phyloP scores from a whole-genome alignment of 2,329 filamentous ascomycete genomes.

The Thielaviopsis populi region DNA sequence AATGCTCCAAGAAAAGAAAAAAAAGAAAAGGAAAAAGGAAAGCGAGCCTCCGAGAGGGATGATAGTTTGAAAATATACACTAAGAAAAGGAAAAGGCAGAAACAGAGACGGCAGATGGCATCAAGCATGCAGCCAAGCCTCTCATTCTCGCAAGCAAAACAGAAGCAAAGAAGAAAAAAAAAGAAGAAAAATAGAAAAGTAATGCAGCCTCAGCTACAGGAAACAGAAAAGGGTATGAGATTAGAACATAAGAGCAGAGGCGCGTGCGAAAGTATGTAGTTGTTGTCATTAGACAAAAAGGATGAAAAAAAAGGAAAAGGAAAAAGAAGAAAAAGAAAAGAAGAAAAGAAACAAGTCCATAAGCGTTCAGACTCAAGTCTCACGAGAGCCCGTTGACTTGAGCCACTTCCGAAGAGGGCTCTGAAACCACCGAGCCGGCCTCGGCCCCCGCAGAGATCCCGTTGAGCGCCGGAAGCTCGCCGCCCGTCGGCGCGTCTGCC shows the following conservation, averaged over 20 bases:
- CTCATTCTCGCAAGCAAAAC: background rate
- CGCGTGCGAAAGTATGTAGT: background rate
- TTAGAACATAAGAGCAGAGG: background rate
- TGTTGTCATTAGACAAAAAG: background rate
- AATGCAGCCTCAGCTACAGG: background rate
- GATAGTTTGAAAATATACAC: constrained; percentile 7
- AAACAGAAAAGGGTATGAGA: constrained; percentile 1
- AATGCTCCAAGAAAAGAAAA: background rate
- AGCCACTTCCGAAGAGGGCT: background rate
- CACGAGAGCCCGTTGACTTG: background rate
- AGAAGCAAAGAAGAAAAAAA: background rate
- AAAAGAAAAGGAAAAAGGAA: background rate
- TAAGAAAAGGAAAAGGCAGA: constrained; percentile 18
- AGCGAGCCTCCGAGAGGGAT: constrained; percentile 16
- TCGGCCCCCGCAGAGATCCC: background rate
- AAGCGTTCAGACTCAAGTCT: background rate
- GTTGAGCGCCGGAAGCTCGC: background rate
- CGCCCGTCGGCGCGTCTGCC: background rate
- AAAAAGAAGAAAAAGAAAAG: background rate
- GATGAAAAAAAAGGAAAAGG: background rate
- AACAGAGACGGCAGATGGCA: background rate
- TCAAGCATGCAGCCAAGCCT: background rate
- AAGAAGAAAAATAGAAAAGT: background rate
- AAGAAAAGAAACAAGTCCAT: background rate
- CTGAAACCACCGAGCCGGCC: background rate